Evolutionary conservation across 208 protist genomes (phyloP), one percentile per base, ranked within the genome.

Genomic region (Ichthyophonus hoferi): DNA sequence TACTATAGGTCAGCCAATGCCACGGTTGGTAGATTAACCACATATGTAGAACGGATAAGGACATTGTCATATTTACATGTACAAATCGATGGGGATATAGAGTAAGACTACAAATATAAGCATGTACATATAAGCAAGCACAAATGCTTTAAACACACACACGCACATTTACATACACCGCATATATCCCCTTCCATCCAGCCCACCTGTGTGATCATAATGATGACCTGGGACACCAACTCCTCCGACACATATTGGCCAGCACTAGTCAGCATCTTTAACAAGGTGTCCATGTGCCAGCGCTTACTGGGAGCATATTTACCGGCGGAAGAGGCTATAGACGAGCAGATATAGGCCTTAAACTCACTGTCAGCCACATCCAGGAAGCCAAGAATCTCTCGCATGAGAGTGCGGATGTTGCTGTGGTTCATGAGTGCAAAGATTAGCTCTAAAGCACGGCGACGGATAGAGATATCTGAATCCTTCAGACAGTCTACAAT

Each of bases 231-330:
- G 1, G 88, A 87, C 31, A 91, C 87, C 33, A 94, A 89, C 84
- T 95, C 91, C n/a, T 95, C 93, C 0, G 77, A 90, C 31, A 94
- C 91, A 77, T 91, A 92, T 33, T 94, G 88, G 34, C 93, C 92
- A 34, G 89, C 90, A 38, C 96, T 90, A 42, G 93, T 95, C 40
- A 99, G 92, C 12, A 99, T 92, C 37, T 96, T 91, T 37, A 99
- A 91, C 0, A 98, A 96, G 12, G 97, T 97, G 89, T 99, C 97
- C 1, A 99, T 93, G 85, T 97, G 97, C 97, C 98, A 99, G 82
- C 97, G 96, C 37, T 96, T 95, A 67, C 87, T 97, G 3, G 97
- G 97, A 35, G 97, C 95, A 90, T 88, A 93, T 37, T 67, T 90
- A 35, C 31, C 43, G 58, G 67, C 39, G 40, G 14, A 41, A 31